Percentiles rank a stretch among this genome's conserved stretches.
These are phyloP conservation scores for Phialophora chinensis DNA, from an alignment of 2,329 filamentous ascomycete species.

Conservation along the genomic window DNA sequence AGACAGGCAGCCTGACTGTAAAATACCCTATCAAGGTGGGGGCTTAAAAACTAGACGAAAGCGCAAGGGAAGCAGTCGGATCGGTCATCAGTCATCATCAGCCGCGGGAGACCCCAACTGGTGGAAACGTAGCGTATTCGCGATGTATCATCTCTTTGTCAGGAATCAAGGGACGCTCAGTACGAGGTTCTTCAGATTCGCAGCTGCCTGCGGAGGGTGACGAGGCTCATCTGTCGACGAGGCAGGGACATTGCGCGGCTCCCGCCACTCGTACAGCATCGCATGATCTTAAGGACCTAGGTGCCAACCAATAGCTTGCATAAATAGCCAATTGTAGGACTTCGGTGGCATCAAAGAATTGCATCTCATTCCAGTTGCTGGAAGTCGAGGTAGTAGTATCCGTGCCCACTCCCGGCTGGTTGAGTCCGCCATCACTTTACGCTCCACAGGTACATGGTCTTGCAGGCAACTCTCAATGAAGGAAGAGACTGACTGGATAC, in stretches of 20 bases:
- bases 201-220: constrained; percentile 34
- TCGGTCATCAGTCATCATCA: constrained; percentile 26
- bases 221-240: constrained; percentile 29
- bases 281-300: constrained; percentile 14
- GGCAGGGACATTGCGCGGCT: constrained; percentile 38
- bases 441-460: constrained; percentile 10
- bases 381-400: constrained; percentile 2
- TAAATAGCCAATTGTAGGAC: background rate
- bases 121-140: background rate
- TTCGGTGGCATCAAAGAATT: background rate
- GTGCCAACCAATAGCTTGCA: constrained; percentile 7
- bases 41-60: constrained; percentile 5
- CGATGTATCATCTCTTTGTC: constrained; percentile 1
- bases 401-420: background rate
- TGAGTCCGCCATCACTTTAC: constrained; percentile 1
- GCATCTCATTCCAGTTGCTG: constrained; percentile 5
- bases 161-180: constrained; percentile 11
- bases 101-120: constrained; percentile 4
- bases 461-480: background rate
- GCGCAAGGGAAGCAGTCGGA: constrained; percentile 11
- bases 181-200: constrained; percentile 17
- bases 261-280: constrained; percentile 31
- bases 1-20: background rate
- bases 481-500: constrained; percentile 6
- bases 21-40: background rate